Percentiles rank a stretch among this genome's conserved stretches.
Evolutionary conservation across 2,329 filamentous ascomycete genomes (phyloP).

Genomic region (Penicillium sp.): DNA sequence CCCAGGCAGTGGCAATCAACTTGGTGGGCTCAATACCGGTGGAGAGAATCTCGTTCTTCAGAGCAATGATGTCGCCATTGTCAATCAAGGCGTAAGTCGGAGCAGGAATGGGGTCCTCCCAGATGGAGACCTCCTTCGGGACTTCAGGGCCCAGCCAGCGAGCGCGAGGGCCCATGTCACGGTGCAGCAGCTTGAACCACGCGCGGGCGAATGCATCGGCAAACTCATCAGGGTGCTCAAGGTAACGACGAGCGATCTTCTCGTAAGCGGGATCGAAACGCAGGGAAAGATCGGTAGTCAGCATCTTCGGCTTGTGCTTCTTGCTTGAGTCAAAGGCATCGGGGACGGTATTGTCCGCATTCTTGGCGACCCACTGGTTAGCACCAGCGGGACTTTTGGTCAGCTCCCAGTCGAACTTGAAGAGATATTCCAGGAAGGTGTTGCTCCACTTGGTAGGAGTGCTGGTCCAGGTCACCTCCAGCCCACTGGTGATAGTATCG

Average conservation of each 20-base stretch:
- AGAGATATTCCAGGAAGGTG: slow-evolving; percentile 71
- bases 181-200: slow-evolving; percentile 82
- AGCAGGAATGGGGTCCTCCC: slow-evolving; percentile 71
- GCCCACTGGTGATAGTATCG: slow-evolving; percentile 70
- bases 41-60: slow-evolving; percentile 68
- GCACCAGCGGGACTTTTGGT: slow-evolving; percentile 73
- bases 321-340: slow-evolving; percentile 67
- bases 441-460: slow-evolving; percentile 75
- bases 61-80: slow-evolving; percentile 59
- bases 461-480: slow-evolving; percentile 77
- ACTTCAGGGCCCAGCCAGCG: slow-evolving; percentile 75
- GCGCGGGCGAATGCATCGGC: slow-evolving; percentile 68
- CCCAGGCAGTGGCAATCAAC: slow-evolving; percentile 67
- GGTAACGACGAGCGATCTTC: slow-evolving; percentile 71
- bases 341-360: slow-evolving; percentile 64
- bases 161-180: slow-evolving; percentile 69
- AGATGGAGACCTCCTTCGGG: slow-evolving; percentile 65
- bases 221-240: slow-evolving; percentile 66
- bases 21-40: slow-evolving; percentile 60
- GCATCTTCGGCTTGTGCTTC: slow-evolving; percentile 73
- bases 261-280: slow-evolving; percentile 70
- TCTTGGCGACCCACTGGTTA: slow-evolving; percentile 74
- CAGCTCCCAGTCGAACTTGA: slow-evolving; percentile 75
- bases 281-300: slow-evolving; percentile 71
- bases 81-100: slow-evolving; percentile 58